Conservation (phyloP, 202 grass and related monocot genomes). For the Panicum hallii region DNA sequence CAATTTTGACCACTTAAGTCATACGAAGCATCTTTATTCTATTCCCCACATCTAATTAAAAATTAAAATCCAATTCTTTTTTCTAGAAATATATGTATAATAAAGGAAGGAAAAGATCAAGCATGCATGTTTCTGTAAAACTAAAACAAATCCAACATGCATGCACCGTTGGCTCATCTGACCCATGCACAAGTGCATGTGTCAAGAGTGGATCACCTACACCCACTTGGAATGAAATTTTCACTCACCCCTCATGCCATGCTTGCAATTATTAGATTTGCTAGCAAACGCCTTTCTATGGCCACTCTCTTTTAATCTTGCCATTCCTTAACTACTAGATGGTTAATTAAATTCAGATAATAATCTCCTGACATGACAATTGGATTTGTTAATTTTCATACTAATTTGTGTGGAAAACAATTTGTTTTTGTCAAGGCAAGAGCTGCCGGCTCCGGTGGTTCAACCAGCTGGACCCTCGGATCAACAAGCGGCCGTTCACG, state of each 20-base stretch:
- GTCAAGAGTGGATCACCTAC: conserved; percentile 69
- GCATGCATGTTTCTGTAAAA: not conserved
- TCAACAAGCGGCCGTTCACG: conserved; percentile 99
- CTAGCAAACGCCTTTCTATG: conserved; percentile 38
- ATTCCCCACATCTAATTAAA: not conserved
- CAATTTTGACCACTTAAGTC: conserved; percentile 3
- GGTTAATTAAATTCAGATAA: conserved; percentile 9
- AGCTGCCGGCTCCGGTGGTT: conserved; percentile 99
- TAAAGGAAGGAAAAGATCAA: not conserved
- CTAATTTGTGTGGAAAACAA: conserved; percentile 18
- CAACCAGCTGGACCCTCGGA: conserved; percentile 98
- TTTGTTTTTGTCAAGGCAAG: conserved; percentile 54
- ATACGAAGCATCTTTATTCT: not conserved
- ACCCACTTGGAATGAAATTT: conserved; percentile 20
- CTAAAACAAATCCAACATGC: conserved; percentile 22
- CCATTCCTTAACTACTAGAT: not conserved
- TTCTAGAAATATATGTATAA: not conserved
- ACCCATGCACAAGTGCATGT: conserved; percentile 35
- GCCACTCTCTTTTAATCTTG: conserved; percentile 29
- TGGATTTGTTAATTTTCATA: not conserved
- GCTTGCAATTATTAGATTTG: conserved; percentile 32
- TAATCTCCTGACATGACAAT: not conserved
- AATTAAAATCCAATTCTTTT: not conserved
- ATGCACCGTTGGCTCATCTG: conserved; percentile 31
- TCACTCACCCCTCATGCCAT: conserved; percentile 20